Evolutionary conservation across 139 green algal species (phyloP).

Genomic region (Tetradesmus obliquus): DNA sequence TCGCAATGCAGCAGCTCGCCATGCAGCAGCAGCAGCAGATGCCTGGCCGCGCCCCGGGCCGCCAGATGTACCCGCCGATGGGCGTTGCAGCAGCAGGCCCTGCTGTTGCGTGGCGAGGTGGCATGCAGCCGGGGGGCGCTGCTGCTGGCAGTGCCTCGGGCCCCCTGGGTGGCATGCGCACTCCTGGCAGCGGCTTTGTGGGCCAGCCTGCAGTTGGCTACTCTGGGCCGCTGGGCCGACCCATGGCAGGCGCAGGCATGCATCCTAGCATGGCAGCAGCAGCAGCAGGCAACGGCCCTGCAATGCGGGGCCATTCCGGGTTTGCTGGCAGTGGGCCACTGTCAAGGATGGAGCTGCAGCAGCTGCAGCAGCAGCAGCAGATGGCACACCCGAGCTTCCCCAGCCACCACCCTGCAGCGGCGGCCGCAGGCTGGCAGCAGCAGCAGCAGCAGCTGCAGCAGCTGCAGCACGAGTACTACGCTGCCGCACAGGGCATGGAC

Average conservation of each 20-base stretch:
- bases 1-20: background rate
- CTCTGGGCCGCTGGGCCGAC: background rate
- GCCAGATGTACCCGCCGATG: background rate
- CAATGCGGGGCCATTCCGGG: background rate
- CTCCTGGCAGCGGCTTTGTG: background rate
- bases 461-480: constrained; percentile 1
- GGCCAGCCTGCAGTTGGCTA: background rate
- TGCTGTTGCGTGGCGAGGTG: background rate
- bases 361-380: background rate
- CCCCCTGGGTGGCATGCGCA: background rate
- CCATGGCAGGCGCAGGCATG: background rate
- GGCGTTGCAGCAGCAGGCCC: too few relatives aligned
- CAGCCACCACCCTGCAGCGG: background rate
- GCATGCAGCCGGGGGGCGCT: background rate
- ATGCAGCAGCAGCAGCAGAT: constrained; percentile 16
- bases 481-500: constrained; percentile 5
- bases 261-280: constrained; percentile 13
- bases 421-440: constrained; percentile 8
- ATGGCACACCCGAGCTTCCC: background rate
- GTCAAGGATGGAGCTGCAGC: background rate
- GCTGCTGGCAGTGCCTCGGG: background rate
- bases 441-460: constrained; percentile 15
- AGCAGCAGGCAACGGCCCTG: background rate
- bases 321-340: background rate
- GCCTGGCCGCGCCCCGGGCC: background rate